These are phyloP conservation scores for Antrodiella citrinella DNA, from an alignment of 768 basidiomycete species.

Conservation along the genomic window DNA sequence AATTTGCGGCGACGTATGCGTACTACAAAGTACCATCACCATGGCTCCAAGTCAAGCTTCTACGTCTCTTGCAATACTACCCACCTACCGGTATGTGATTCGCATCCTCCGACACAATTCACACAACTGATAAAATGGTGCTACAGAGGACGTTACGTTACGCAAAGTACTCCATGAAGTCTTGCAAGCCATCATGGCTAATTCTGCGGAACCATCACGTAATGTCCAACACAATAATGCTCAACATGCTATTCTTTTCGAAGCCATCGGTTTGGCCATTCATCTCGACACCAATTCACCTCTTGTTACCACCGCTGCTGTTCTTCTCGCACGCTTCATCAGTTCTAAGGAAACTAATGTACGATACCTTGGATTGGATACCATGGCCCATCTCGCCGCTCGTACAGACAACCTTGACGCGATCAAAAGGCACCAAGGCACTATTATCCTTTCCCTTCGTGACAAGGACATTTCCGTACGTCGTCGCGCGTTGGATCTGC, in stretches of 20 bases:
- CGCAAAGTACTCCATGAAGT: constrained; percentile 72
- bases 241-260: constrained; percentile 95
- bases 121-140: neutral
- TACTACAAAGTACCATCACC: constrained; percentile 98
- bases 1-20: constrained; percentile 82
- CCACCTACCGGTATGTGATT: constrained; percentile 73
- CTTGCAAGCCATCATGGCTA: constrained; percentile 85
- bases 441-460: constrained; percentile 88
- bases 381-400: constrained; percentile 96
- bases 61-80: constrained; percentile 91
- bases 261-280: constrained; percentile 94
- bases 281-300: constrained; percentile 89
- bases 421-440: constrained; percentile 92
- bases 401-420: constrained; percentile 85
- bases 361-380: constrained; percentile 93
- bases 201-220: constrained; percentile 80
- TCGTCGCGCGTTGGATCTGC: constrained; percentile 84
- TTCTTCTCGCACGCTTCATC: constrained; percentile 91
- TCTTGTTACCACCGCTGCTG: constrained; percentile 80
- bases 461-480: constrained; percentile 98
- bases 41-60: constrained; percentile 94
- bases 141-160: constrained; percentile 74
- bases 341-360: constrained; percentile 98
- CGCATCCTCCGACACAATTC: neutral
- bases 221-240: constrained; percentile 99